Conservation (phyloP, 257 asterid genomes). For the Jasminum sambac region DNA sequence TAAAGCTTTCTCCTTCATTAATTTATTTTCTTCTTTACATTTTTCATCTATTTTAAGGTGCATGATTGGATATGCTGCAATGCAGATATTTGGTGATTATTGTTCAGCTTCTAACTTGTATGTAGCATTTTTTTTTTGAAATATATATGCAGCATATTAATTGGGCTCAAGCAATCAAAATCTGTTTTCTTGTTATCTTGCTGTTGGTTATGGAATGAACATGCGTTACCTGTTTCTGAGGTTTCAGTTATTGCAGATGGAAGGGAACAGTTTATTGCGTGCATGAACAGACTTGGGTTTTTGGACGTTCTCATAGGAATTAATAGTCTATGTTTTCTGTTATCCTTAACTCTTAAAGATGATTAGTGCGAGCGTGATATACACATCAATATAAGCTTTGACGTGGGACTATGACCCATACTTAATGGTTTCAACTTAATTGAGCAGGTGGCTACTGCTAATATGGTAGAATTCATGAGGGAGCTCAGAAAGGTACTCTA, state of each 20-base stretch:
- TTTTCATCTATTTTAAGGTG: not conserved
- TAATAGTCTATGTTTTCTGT: not conserved
- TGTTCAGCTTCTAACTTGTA: not conserved
- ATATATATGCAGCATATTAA: not conserved
- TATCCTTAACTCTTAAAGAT: conserved; percentile 9
- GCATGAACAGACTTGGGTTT: conserved; percentile 15
- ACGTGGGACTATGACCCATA: not conserved
- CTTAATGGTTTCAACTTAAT: conserved; percentile 16
- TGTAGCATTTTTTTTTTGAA: too few species aligned
- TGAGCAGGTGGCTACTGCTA: conserved; percentile 62
- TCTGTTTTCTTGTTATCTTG: not conserved
- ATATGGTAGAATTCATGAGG: conserved; percentile 77
- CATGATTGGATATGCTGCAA: conserved; percentile 4
- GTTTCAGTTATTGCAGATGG: not conserved
- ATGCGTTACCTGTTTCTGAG: not conserved
- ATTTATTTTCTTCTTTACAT: not conserved
- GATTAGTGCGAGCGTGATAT: not conserved
- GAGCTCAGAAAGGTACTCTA: conserved; percentile 68
- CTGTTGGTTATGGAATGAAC: not conserved
- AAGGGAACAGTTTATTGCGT: conserved; percentile 1
- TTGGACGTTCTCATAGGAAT: conserved; percentile 11
- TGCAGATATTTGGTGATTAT: conserved; percentile 6
- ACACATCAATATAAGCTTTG: not conserved
- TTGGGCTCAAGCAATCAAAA: conserved; percentile 5
- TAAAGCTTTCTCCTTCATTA: not conserved